phyloP scores from a whole-genome alignment of 805 yeast species.

The Candida sithepensis region DNA sequence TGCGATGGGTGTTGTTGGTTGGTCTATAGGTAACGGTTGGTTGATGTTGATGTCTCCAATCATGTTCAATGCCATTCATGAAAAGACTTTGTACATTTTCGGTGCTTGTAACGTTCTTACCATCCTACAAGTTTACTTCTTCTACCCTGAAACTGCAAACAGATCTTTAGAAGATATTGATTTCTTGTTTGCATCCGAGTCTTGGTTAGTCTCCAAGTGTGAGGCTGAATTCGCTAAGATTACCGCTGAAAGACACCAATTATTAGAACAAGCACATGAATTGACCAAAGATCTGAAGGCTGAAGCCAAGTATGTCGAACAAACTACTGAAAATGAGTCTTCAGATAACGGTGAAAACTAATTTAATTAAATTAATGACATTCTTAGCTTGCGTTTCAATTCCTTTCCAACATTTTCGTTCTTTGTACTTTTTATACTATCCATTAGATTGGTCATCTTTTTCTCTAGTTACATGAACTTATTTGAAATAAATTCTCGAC shows the following conservation, averaged over 20 bases:
- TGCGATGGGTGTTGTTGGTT: conserved; percentile 25
- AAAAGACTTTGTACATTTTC: conserved; percentile 31
- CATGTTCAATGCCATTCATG: conserved; percentile 28
- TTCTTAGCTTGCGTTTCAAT: background rate
- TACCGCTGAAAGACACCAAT: conserved; percentile 5
- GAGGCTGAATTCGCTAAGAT: conserved; percentile 11
- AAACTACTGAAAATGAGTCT: background rate
- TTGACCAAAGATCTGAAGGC: background rate
- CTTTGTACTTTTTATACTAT: background rate
- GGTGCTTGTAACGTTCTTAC: conserved; percentile 26
- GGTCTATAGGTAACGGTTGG: conserved; percentile 35
- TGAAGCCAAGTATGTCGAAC: conserved; percentile 1
- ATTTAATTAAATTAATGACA: background rate
- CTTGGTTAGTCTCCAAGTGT: conserved; percentile 10
- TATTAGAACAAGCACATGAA: background rate
- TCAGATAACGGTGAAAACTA: conserved; percentile 1
- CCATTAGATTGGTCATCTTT: too few species aligned
- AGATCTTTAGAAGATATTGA: conserved; percentile 39
- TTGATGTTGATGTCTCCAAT: conserved; percentile 30
- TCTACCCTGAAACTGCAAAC: conserved; percentile 45
- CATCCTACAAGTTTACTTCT: conserved; percentile 33
- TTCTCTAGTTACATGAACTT: too few species aligned
- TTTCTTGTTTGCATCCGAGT: conserved; percentile 12
- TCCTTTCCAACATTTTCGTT: background rate
- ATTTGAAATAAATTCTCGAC: too few species aligned